Conservation (phyloP, 495 filamentous ascomycete genomes). For the Clavariopsis aquatica region DNA sequence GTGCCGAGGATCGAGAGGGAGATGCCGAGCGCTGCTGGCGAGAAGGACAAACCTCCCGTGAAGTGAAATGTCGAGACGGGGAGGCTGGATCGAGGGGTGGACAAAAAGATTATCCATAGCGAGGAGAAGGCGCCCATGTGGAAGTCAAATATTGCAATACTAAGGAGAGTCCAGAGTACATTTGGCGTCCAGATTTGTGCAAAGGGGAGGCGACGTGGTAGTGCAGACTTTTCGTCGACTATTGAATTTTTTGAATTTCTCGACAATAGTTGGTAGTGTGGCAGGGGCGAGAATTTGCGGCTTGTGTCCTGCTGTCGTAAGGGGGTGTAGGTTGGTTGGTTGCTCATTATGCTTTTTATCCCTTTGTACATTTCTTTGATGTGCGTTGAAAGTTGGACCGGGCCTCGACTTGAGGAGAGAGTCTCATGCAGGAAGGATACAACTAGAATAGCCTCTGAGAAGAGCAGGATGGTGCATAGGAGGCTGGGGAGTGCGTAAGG, state of each 20-base stretch:
- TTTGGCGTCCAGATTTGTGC: slow-evolving; percentile 42
- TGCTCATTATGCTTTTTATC: neutral
- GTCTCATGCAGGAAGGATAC: slow-evolving; percentile 38
- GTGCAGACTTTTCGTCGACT: slow-evolving; percentile 8
- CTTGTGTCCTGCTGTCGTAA: no score
- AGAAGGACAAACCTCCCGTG: slow-evolving; percentile 40
- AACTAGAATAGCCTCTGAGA: slow-evolving; percentile 36
- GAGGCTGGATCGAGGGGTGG: slow-evolving; percentile 30
- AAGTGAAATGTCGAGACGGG: slow-evolving; percentile 29
- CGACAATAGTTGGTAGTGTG: no score
- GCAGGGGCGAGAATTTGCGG: no score
- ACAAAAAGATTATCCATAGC: slow-evolving; percentile 43
- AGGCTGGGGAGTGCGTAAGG: slow-evolving; percentile 42
- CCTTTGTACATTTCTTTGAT: neutral
- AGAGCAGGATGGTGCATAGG: slow-evolving; percentile 36
- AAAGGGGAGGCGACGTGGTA: slow-evolving; percentile 30
- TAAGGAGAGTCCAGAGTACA: slow-evolving; percentile 39
- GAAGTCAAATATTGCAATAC: slow-evolving; percentile 42
- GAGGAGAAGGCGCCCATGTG: slow-evolving; percentile 43
- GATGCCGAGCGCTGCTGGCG: slow-evolving; percentile 38
- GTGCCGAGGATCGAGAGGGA: slow-evolving; percentile 43
- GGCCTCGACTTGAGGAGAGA: slow-evolving; percentile 9
- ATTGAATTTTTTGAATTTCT: no score
- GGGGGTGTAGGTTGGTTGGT: neutral
- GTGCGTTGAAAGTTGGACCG: neutral